Evolutionary conservation across 345 rosid species (phyloP).

Genomic region (Boechera retrofracta): DNA sequence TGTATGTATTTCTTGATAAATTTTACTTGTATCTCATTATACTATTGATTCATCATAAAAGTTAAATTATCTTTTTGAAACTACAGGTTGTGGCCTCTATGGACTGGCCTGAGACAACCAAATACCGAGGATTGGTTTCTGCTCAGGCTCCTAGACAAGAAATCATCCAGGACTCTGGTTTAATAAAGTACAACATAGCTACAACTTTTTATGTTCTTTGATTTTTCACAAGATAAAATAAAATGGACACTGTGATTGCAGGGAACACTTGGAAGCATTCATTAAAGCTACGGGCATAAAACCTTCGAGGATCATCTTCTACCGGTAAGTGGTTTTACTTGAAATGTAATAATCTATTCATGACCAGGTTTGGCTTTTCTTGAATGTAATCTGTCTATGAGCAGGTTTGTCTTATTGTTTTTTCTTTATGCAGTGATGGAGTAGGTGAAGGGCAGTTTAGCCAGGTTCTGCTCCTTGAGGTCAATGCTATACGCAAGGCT

Average conservation of each 20-base stretch:
- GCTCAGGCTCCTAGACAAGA: conserved; percentile 69
- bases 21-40: background rate
- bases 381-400: background rate
- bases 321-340: conserved; percentile 49
- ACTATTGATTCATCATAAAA: background rate
- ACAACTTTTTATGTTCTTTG: background rate
- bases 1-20: conserved; percentile 46
- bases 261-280: conserved; percentile 65
- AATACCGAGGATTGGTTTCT: conserved; percentile 73
- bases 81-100: conserved; percentile 83
- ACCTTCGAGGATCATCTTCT: conserved; percentile 71
- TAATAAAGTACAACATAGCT: conserved; percentile 58
- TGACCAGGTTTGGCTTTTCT: background rate
- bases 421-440: conserved; percentile 64
- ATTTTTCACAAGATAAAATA: background rate
- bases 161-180: conserved; percentile 73
- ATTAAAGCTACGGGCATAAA: conserved; percentile 45
- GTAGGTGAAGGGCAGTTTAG: conserved; percentile 82
- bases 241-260: conserved; percentile 31
- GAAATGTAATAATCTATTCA: background rate
- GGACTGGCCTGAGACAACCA: conserved; percentile 89
- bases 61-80: background rate
- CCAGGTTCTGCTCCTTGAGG: conserved; percentile 68
- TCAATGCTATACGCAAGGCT: conserved; percentile 71
- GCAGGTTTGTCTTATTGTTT: background rate